phyloP scores from a whole-genome alignment of 1,284 basidiomycete species.

The Tilletia setariae region DNA sequence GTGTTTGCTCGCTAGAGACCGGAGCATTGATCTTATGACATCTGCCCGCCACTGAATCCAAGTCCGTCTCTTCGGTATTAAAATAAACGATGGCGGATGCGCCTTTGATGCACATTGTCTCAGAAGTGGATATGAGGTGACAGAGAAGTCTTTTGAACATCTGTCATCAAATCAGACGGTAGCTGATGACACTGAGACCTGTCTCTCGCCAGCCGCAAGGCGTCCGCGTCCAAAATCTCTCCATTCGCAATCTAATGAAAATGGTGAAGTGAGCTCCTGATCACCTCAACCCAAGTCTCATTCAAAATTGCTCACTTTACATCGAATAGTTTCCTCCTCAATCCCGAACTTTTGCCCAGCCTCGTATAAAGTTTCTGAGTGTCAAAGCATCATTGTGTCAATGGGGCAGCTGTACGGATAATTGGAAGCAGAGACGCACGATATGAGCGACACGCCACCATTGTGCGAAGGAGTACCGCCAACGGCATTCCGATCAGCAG shows the following conservation, averaged over 20 bases:
- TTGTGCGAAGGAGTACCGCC: neutral
- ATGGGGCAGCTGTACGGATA: neutral
- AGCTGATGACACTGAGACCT: too few species aligned
- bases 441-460: neutral
- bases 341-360: neutral
- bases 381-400: neutral
- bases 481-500: neutral
- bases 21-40: too few species aligned
- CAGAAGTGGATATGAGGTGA: neutral
- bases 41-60: neutral
- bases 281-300: neutral
- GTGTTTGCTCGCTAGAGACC: too few species aligned
- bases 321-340: neutral
- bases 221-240: neutral
- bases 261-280: neutral
- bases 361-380: neutral
- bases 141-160: too few species aligned
- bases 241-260: conserved; percentile 7
- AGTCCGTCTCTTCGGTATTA: neutral
- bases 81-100: neutral
- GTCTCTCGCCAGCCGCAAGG: too few species aligned
- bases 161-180: too few species aligned
- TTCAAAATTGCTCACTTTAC: neutral
- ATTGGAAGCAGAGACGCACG: neutral
- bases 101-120: neutral